A percentile compares a stretch with the other conserved stretches of the same genome.
These are phyloP conservation scores for Colletotrichum nymphaeae DNA, from an alignment of 2,329 filamentous ascomycete genomes.

Conservation along the genomic window DNA sequence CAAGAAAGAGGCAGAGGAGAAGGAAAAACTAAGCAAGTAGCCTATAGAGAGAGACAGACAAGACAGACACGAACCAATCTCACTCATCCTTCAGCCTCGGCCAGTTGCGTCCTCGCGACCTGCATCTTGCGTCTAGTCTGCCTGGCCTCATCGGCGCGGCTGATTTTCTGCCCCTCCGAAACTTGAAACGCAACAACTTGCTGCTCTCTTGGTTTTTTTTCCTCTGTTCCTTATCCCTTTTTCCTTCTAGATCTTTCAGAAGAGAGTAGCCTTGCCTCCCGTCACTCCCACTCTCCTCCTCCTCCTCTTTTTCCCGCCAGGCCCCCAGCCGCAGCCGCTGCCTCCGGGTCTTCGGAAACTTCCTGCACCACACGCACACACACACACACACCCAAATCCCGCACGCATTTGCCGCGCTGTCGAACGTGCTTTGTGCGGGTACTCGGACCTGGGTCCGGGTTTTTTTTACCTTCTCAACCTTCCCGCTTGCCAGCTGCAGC, in stretches of 20 bases:
- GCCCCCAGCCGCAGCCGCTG: not conserved
- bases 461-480: not conserved
- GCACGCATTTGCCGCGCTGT: not conserved
- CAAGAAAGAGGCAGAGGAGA: not conserved
- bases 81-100: not conserved
- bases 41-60: not conserved
- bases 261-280: not conserved
- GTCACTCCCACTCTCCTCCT: no score
- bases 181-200: slow-evolving; percentile 7
- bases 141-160: slow-evolving; percentile 5
- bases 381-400: not conserved
- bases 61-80: not conserved
- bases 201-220: not conserved
- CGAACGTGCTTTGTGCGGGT: not conserved
- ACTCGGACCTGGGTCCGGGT: not conserved
- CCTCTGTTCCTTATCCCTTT: not conserved
- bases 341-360: not conserved
- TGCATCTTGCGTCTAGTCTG: not conserved
- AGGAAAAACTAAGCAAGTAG: not conserved
- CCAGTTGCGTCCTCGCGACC: no score
- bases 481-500: not conserved
- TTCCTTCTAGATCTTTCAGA: not conserved
- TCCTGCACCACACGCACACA: not conserved
- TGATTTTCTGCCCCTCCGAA: not conserved
- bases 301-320: not conserved